Base-by-base conservation (phyloP, 306 rosid genomes). In the Elaeagnus macrophylla region DNA sequence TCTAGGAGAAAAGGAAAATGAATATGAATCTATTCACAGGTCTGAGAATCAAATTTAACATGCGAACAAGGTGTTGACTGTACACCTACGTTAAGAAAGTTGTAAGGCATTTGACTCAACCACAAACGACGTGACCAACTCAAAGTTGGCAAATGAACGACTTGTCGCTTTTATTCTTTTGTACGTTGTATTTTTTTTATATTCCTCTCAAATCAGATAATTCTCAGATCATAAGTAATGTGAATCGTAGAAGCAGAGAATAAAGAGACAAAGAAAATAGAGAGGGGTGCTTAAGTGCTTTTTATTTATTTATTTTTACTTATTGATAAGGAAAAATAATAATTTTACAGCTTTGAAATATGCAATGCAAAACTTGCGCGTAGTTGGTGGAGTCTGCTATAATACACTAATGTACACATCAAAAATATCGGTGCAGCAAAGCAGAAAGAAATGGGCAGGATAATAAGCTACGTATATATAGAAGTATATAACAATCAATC, bases 91-190 rank as follows among this genome's bases (percentile, higher is more conserved):
- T 36, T 39, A 18, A 47, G 67, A 75, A 12, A 82, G 86, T 8
- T 91, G 96, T 85, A 72, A 75, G 78, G 62, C 68, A 55, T 91
- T 76, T 69, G 72, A 84, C 58, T 80, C 86, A 71, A 77, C 78
- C 69, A 54, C 67, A 14, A 55, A 36, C 10, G 88, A 84, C 70
- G 95, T 38, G 37, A 38, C 32, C 32, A 5, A 25, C 4, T 25
- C 32, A 25, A 0, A 1, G 32, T 25, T 25, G 4, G 32, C 4
- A 25, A 25, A 3, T 25, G 4, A 25, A 25, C 4, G 2, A 25
- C 32, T 25, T 25, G 32, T 25, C 32, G 32, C 32, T 25, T 25
- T 25, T 25, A 3, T 25, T 25, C 32, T 25, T 25, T 25, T 25
- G 32, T 25, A 1, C 32, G 32, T 25, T 25, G 4, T 25, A 25